Conservation (phyloP, 2,329 filamentous ascomycete species). For the Aspergillus unguis region DNA sequence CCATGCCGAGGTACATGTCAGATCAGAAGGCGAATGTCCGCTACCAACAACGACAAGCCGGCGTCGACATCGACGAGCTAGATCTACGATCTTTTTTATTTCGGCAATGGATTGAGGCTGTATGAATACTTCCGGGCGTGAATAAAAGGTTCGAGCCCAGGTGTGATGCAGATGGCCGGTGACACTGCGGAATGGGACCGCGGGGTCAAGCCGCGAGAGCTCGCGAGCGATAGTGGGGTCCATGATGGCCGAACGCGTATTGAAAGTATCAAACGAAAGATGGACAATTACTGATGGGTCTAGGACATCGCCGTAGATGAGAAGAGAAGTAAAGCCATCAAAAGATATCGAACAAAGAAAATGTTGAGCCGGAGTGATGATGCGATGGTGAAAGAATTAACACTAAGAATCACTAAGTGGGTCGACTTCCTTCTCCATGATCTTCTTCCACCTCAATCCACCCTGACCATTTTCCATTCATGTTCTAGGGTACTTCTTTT, state of each 20-base stretch:
- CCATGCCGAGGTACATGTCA: constrained; percentile 93
- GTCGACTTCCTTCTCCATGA: background rate
- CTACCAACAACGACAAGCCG: constrained; percentile 84
- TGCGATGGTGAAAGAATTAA: background rate
- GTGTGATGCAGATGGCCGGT: constrained; percentile 76
- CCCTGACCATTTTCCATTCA: background rate
- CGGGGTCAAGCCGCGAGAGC: constrained; percentile 57
- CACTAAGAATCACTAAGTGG: background rate
- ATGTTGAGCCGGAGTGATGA: background rate
- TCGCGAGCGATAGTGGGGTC: constrained; percentile 52
- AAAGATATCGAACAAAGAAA: background rate
- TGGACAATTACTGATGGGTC: background rate
- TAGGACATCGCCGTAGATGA: background rate
- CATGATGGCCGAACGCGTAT: constrained; percentile 22
- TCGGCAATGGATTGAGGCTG: constrained; percentile 75
- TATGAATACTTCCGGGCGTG: constrained; percentile 84
- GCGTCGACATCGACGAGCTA: constrained; percentile 76
- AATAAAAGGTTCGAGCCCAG: constrained; percentile 92
- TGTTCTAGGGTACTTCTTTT: background rate
- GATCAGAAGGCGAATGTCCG: constrained; percentile 84
- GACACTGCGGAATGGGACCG: constrained; percentile 72
- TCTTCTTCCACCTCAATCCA: background rate
- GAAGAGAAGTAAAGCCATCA: background rate
- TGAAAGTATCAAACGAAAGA: background rate
- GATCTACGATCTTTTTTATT: constrained; percentile 75